Percentiles rank a stretch among this genome's conserved stretches.
Conservation (phyloP, 148 eudicot genomes). For the Polygonum maritimum region DNA sequence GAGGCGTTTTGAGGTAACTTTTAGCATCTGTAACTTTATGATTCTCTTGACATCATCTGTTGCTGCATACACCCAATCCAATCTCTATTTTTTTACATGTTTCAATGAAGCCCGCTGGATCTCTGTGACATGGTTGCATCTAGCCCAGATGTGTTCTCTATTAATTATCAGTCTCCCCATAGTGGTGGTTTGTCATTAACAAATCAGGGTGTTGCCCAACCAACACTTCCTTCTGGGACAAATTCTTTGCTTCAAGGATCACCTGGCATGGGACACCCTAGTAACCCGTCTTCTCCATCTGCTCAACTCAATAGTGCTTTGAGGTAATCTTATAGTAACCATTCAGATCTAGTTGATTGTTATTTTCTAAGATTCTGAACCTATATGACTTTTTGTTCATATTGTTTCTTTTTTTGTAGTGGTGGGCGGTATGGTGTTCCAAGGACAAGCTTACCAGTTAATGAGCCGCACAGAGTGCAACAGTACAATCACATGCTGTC, state of each 20-base stretch:
- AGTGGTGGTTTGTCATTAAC: conserved; percentile 27
- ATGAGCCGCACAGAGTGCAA: conserved; percentile 74
- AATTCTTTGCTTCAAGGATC: conserved; percentile 20
- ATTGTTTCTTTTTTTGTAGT: conserved; percentile 18
- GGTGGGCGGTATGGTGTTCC: conserved; percentile 61
- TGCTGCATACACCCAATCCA: background rate
- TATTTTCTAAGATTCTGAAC: background rate
- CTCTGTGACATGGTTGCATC: conserved; percentile 60
- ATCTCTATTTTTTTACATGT: background rate
- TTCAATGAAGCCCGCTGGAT: conserved; percentile 71
- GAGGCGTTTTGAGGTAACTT: conserved; percentile 78
- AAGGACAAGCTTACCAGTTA: conserved; percentile 57
- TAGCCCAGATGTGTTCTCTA: conserved; percentile 48
- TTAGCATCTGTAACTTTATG: background rate
- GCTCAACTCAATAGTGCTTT: conserved; percentile 30
- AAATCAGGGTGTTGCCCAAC: conserved; percentile 20
- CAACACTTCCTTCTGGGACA: conserved; percentile 23
- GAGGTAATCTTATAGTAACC: conserved; percentile 34
- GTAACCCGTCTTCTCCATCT: conserved; percentile 26
- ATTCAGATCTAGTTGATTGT: background rate
- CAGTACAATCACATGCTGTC: conserved; percentile 56
- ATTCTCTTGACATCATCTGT: background rate
- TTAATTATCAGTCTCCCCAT: conserved; percentile 44
- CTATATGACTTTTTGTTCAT: background rate
- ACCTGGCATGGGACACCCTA: conserved; percentile 26